These are phyloP conservation scores for Sugiyamaella neomexicana DNA, from an alignment of 1,139 yeast species.

Conservation along the genomic window DNA sequence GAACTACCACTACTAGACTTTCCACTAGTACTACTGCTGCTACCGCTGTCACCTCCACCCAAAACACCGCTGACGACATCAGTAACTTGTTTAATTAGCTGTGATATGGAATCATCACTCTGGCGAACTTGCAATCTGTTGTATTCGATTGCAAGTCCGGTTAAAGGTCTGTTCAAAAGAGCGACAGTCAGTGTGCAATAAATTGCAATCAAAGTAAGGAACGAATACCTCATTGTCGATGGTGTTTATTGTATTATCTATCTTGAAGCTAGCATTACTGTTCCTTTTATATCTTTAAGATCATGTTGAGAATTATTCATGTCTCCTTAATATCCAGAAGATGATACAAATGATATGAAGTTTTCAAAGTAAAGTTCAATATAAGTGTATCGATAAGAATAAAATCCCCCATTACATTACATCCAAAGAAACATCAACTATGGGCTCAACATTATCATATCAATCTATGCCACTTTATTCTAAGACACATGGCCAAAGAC, in stretches of 20 bases:
- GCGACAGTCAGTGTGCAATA: conserved; percentile 1
- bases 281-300: background rate
- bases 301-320: background rate
- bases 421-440: background rate
- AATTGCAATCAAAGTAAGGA: background rate
- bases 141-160: background rate
- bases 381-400: background rate
- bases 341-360: background rate
- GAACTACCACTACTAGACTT: background rate
- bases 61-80: background rate
- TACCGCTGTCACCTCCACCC: background rate
- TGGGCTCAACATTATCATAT: background rate
- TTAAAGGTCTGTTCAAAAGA: conserved; percentile 1
- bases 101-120: background rate
- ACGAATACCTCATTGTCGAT: background rate
- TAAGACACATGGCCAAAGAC: background rate
- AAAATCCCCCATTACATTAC: background rate
- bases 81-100: background rate
- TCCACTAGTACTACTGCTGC: background rate
- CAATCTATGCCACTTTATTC: background rate
- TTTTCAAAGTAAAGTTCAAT: background rate
- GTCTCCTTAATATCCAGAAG: background rate
- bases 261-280: background rate
- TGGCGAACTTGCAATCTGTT: background rate
- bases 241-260: background rate